Conservation (phyloP, 371 early-diverging fungal species). For the Apophysomyces elegans region DNA sequence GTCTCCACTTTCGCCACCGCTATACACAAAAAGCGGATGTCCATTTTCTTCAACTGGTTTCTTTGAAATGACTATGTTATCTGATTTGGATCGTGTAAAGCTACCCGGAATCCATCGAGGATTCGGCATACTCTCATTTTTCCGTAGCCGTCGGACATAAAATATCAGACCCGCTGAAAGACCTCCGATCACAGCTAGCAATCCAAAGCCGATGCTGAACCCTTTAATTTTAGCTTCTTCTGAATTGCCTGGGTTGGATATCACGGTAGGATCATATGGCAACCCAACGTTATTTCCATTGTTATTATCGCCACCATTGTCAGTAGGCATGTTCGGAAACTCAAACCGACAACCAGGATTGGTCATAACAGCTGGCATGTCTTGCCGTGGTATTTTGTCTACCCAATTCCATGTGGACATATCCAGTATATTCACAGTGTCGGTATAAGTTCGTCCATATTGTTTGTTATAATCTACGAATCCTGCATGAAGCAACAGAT, state of each 20-base stretch:
- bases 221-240: constrained; percentile 32
- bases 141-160: constrained; percentile 5
- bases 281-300: background rate
- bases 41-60: constrained; percentile 15
- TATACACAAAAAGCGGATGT: constrained; percentile 45
- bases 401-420: constrained; percentile 49
- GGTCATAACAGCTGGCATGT: background rate
- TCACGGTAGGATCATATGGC: constrained; percentile 15
- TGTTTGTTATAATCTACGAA: constrained; percentile 9
- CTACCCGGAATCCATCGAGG: constrained; percentile 4
- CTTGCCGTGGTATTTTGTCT: constrained; percentile 15
- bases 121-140: background rate
- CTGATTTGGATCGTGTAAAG: constrained; percentile 14
- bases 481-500: background rate
- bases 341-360: constrained; percentile 28
- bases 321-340: constrained; percentile 25
- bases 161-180: background rate
- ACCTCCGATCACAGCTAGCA: background rate
- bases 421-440: constrained; percentile 42
- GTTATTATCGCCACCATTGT: constrained; percentile 5
- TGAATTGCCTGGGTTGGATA: constrained; percentile 23
- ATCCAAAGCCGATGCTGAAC: constrained; percentile 25
- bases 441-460: constrained; percentile 20
- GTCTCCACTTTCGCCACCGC: constrained; percentile 27
- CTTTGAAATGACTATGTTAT: background rate